Percentiles rank a stretch among this genome's conserved stretches.
These are phyloP conservation scores for Xylaria curta DNA, from an alignment of 495 filamentous ascomycete genomes.

Conservation along the genomic window DNA sequence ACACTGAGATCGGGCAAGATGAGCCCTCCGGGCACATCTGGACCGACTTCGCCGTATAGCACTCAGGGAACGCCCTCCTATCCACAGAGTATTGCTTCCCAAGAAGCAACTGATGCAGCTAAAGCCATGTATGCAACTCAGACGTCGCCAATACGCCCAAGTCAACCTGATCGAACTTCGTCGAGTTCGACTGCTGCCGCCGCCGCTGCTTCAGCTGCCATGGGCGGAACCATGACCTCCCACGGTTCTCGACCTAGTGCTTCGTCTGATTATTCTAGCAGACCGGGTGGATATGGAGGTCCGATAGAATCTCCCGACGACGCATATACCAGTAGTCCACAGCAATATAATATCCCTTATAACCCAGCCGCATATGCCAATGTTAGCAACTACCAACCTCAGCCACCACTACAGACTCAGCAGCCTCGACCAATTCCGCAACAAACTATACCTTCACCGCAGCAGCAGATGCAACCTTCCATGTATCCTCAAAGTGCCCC, in stretches of 20 bases:
- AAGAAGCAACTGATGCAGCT: conserved; percentile 58
- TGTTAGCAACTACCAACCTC: conserved; percentile 57
- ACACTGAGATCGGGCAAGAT: conserved; percentile 67
- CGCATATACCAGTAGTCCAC: conserved; percentile 54
- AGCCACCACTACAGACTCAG: conserved; percentile 46
- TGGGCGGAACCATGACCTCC: conserved; percentile 44
- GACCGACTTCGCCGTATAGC: conserved; percentile 39
- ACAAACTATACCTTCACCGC: conserved; percentile 48
- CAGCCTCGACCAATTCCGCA: conserved; percentile 40
- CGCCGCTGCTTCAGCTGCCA: conserved; percentile 54
- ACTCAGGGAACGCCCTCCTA: conserved; percentile 40
- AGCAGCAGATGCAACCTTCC: conserved; percentile 37
- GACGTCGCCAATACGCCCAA: conserved; percentile 50
- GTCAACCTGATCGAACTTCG: conserved; percentile 49
- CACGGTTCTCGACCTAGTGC: conserved; percentile 37
- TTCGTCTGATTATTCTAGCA: conserved; percentile 46
- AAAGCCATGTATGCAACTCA: conserved; percentile 59
- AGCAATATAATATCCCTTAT: conserved; percentile 58
- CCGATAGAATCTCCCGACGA: conserved; percentile 46
- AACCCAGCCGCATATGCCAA: conserved; percentile 75
- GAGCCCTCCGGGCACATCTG: conserved; percentile 42
- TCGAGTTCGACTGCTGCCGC: conserved; percentile 50
- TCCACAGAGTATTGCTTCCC: conserved; percentile 45
- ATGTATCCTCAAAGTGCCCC: conserved; percentile 35
- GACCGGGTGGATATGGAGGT: conserved; percentile 46